phyloP scores from a whole-genome alignment of 139 green algal species.

The Chlorella sorokiniana region DNA sequence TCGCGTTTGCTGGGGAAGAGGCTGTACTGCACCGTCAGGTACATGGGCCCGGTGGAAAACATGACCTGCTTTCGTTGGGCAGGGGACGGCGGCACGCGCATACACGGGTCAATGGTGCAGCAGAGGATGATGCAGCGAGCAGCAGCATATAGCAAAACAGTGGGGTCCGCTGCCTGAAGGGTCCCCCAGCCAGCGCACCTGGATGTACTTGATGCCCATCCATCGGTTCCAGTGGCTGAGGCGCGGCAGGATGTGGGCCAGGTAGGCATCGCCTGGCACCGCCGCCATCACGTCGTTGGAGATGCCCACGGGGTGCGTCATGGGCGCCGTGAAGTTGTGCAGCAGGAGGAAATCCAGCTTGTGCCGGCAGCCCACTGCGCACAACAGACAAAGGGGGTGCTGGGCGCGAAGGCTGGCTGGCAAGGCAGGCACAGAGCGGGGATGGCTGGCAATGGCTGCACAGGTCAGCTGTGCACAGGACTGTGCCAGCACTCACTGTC shows the following conservation, averaged over 20 bases:
- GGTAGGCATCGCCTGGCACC: constrained; percentile 30
- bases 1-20: not conserved
- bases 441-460: not conserved
- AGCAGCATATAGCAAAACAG: no score
- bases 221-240: constrained; percentile 52
- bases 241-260: constrained; percentile 15
- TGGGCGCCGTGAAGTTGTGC: constrained; percentile 51
- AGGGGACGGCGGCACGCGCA: not conserved
- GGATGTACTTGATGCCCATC: constrained; percentile 60
- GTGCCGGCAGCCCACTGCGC: constrained; percentile 45
- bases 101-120: not conserved
- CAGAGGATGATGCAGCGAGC: not conserved
- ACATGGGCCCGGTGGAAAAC: constrained; percentile 69
- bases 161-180: not conserved
- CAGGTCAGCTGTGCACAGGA: not conserved
- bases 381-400: not conserved
- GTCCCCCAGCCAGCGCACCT: not conserved
- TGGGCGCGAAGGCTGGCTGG: no score
- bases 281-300: constrained; percentile 62
- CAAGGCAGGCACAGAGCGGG: no score
- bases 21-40: constrained; percentile 48
- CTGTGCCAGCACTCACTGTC: not conserved
- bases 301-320: constrained; percentile 58
- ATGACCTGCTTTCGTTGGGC: constrained; percentile 45
- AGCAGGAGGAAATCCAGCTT: constrained; percentile 51